phyloP scores from a whole-genome alignment of 169 alveolate species.

The Plasmodium sp. region DNA sequence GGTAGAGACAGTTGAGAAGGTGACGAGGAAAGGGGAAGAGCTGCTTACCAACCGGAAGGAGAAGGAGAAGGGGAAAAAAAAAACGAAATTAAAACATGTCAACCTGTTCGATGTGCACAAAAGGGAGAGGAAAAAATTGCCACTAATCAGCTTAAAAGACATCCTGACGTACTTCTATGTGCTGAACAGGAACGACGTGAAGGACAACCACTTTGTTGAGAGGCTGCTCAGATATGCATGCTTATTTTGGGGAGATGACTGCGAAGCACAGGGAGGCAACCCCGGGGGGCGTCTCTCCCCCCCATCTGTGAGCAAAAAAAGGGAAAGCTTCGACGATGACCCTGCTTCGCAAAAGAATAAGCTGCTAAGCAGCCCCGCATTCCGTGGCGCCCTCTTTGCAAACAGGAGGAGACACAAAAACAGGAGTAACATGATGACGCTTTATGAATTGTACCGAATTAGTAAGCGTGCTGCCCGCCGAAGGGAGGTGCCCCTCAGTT shows the following conservation, averaged over 20 bases:
- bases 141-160: conserved; percentile 37
- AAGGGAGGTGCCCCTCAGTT: not conserved
- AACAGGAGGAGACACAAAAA: not conserved
- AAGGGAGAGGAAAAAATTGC: not conserved
- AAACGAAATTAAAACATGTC: conserved; percentile 34
- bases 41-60: not conserved
- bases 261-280: not conserved
- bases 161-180: conserved; percentile 28
- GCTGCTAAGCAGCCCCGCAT: not conserved
- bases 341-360: not conserved
- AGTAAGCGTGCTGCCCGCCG: not conserved
- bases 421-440: not conserved
- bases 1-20: conserved; percentile 10
- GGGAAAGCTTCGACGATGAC: not conserved
- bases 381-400: not conserved
- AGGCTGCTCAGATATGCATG: conserved; percentile 3
- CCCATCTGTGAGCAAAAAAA: not conserved
- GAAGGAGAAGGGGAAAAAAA: conserved; percentile 1
- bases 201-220: conserved; percentile 18
- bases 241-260: not conserved
- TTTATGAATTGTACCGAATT: not conserved
- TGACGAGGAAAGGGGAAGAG: not conserved
- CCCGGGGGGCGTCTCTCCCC: not conserved
- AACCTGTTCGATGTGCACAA: conserved; percentile 38
- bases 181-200: conserved; percentile 33